Percentiles rank a stretch among this genome's conserved stretches.
These are phyloP conservation scores for Fistulinella prunicolor DNA, from an alignment of 768 basidiomycete genomes.

Conservation along the genomic window DNA sequence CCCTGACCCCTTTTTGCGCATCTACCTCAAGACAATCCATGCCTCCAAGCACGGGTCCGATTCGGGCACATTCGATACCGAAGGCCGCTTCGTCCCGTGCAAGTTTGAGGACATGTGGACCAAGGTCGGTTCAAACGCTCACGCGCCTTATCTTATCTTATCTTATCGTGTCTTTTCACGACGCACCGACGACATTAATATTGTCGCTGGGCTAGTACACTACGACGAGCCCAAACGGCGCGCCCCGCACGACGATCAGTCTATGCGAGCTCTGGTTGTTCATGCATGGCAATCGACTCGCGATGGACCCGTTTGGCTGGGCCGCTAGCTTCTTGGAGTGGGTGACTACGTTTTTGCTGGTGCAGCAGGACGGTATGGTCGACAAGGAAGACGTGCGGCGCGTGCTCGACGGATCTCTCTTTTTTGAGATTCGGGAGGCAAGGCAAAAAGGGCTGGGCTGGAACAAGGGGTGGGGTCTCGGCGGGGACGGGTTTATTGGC, in stretches of 20 bases:
- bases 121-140: conserved; percentile 30
- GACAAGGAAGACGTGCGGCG: conserved; percentile 42
- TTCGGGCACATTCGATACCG: conserved; percentile 39
- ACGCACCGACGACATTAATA: too few relatives aligned
- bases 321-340: conserved; percentile 38
- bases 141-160: too few relatives aligned
- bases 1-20: conserved; percentile 42
- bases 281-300: conserved; percentile 29
- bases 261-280: conserved; percentile 33
- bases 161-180: too few relatives aligned
- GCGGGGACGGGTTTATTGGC: conserved; percentile 32
- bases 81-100: conserved; percentile 40
- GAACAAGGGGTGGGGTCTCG: conserved; percentile 31
- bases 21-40: conserved; percentile 35
- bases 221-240: conserved; percentile 1
- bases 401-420: conserved; percentile 40
- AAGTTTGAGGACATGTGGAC: conserved; percentile 45
- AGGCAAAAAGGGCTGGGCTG: conserved; percentile 20
- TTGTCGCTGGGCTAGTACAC: conserved; percentile 23
- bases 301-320: conserved; percentile 39
- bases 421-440: conserved; percentile 32
- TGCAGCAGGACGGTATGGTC: conserved; percentile 40
- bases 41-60: conserved; percentile 43
- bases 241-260: conserved; percentile 24
- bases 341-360: conserved; percentile 36